Conservation (phyloP, 2,329 filamentous ascomycete genomes). For the Coleophoma cylindrospora region DNA sequence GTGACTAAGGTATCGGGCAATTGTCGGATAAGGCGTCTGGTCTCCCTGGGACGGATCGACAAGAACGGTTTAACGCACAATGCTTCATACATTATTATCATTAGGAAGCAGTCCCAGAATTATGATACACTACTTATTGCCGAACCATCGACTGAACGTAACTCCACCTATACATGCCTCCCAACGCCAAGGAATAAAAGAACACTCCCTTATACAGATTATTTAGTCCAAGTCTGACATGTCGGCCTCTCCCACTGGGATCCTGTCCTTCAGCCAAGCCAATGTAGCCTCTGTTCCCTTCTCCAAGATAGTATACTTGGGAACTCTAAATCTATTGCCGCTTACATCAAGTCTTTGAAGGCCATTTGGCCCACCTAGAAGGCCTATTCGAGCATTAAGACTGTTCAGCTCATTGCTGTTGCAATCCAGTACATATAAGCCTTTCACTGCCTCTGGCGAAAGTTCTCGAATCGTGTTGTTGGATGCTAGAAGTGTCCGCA, state of each 20-base stretch:
- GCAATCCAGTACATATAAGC: constrained; percentile 71
- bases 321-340: constrained; percentile 85
- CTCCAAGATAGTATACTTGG: constrained; percentile 76
- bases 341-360: constrained; percentile 68
- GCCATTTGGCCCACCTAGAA: constrained; percentile 59
- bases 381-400: constrained; percentile 74
- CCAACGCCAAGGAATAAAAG: no score
- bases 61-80: no score
- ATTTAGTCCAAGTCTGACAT: constrained; percentile 18
- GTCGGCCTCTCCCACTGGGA: constrained; percentile 46
- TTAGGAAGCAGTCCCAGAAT: no score
- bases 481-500: constrained; percentile 66
- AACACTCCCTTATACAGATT: no score
- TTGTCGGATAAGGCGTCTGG: no score
- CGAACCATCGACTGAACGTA: no score
- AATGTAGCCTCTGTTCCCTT: constrained; percentile 83
- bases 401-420: constrained; percentile 82
- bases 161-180: no score
- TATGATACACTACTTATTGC: no score
- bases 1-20: no score
- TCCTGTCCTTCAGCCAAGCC: constrained; percentile 72
- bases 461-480: constrained; percentile 77
- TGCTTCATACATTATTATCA: no score
- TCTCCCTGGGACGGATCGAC: no score
- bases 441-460: constrained; percentile 66